Evolutionary conservation across 2,329 filamentous ascomycete species (phyloP).

Genomic region (Pyrenochaeta sp.): DNA sequence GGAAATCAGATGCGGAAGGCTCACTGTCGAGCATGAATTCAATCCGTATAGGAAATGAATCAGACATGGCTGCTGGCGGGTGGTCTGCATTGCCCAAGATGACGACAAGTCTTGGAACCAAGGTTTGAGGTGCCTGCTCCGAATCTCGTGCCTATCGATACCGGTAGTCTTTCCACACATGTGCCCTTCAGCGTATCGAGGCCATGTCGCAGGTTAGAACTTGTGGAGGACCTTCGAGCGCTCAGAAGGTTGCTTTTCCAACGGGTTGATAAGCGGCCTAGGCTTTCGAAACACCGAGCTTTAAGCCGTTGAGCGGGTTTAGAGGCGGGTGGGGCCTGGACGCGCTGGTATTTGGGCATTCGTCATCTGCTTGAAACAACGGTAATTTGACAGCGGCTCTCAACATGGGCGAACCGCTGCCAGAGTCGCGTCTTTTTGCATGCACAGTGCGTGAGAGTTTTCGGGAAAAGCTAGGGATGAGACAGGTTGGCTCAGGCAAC

Average conservation of each 20-base stretch:
- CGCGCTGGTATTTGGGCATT: background rate
- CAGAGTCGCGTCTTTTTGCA: background rate
- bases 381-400: constrained; percentile 19
- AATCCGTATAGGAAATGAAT: background rate
- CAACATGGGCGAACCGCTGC: background rate
- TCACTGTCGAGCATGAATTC: background rate
- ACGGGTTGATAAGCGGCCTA: constrained; percentile 4
- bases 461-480: no score
- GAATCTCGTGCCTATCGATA: constrained; percentile 10
- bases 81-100: background rate
- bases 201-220: constrained; percentile 11
- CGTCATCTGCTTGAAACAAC: constrained; percentile 37
- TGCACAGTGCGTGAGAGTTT: background rate
- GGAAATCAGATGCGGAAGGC: constrained; percentile 4
- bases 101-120: no score
- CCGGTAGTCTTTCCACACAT: background rate
- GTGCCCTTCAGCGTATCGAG: constrained; percentile 8
- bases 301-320: constrained; percentile 10
- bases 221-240: background rate
- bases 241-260: constrained; percentile 5
- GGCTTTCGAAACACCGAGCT: constrained; percentile 12
- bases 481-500: background rate
- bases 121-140: constrained; percentile 5
- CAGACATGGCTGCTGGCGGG: background rate
- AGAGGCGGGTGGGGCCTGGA: constrained; percentile 18